Percentiles rank a stretch among this genome's conserved stretches.
Conservation (phyloP, 2,329 filamentous ascomycete genomes). For the Fusarium solani-melongenae region DNA sequence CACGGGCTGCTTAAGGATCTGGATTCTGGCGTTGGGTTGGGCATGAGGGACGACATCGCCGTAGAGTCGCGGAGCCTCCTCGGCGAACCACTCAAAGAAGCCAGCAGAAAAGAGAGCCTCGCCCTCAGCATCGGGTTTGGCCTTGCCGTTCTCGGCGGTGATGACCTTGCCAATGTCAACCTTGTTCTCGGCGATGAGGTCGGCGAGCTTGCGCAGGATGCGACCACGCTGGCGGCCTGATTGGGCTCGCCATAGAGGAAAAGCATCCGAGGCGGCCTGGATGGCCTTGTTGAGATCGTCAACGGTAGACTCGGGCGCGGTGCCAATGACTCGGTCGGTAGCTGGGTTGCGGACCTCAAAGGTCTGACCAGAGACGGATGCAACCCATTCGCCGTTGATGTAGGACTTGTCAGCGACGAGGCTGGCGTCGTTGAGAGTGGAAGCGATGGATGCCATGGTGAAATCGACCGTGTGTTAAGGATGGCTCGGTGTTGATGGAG, state of each 20-base stretch:
- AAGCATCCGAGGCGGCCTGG: constrained; percentile 67
- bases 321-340: constrained; percentile 73
- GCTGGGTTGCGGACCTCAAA: constrained; percentile 80
- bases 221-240: constrained; percentile 69
- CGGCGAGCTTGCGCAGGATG: constrained; percentile 71
- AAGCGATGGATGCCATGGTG: constrained; percentile 15
- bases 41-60: constrained; percentile 71
- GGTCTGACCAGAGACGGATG: constrained; percentile 74
- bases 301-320: constrained; percentile 75
- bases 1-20: constrained; percentile 63
- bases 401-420: constrained; percentile 56
- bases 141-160: constrained; percentile 78
- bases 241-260: constrained; percentile 67
- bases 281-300: constrained; percentile 77
- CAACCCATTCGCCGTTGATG: constrained; percentile 80
- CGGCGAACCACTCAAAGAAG: constrained; percentile 67
- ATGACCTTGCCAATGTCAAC: constrained; percentile 74
- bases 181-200: constrained; percentile 71
- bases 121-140: constrained; percentile 67
- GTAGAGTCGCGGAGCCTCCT: constrained; percentile 60
- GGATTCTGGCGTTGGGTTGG: constrained; percentile 69
- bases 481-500: neutral
- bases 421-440: constrained; percentile 15
- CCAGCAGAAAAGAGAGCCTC: constrained; percentile 70
- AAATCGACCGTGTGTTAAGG: neutral